Percentiles rank a stretch among this genome's conserved stretches.
Evolutionary conservation across 163 green algal genomes (phyloP).

Genomic region (Chloromonas sp.): DNA sequence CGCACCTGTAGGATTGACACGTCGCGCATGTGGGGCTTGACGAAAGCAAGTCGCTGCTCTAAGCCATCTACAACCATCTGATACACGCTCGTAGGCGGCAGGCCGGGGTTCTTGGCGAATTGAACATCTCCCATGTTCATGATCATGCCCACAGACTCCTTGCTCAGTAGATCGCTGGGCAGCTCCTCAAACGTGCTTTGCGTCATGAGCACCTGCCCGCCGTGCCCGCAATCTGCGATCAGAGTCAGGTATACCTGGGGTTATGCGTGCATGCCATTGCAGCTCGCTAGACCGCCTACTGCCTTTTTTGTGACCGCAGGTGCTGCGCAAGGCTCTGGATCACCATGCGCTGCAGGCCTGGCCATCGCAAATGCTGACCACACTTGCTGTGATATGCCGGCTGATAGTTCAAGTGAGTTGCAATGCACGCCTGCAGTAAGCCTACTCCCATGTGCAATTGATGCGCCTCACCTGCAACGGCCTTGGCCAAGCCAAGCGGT

Average conservation of each 20-base stretch:
- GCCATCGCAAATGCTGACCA: too few species aligned
- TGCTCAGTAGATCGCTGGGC: slow-evolving; percentile 5
- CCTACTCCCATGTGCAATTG: too few species aligned
- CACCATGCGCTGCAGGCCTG: too few species aligned
- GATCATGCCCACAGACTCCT: not conserved
- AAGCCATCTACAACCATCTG: not conserved
- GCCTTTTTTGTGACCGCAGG: too few species aligned
- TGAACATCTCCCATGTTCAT: slow-evolving; percentile 5
- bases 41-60: slow-evolving; percentile 6
- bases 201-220: slow-evolving; percentile 4
- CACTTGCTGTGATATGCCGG: too few species aligned
- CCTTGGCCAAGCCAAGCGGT: slow-evolving; percentile 13
- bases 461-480: slow-evolving; percentile 13
- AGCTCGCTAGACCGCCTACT: too few species aligned
- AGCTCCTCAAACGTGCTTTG: slow-evolving; percentile 11
- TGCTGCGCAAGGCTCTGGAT: too few species aligned
- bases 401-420: too few species aligned
- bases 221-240: too few species aligned
- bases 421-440: too few species aligned
- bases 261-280: too few species aligned
- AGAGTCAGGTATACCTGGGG: too few species aligned
- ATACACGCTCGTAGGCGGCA: slow-evolving; percentile 5
- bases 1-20: not conserved
- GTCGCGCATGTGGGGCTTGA: not conserved
- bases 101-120: slow-evolving; percentile 12